These are phyloP conservation scores for Neurospora sp. DNA, from an alignment of 495 filamentous ascomycete species.

Conservation along the genomic window DNA sequence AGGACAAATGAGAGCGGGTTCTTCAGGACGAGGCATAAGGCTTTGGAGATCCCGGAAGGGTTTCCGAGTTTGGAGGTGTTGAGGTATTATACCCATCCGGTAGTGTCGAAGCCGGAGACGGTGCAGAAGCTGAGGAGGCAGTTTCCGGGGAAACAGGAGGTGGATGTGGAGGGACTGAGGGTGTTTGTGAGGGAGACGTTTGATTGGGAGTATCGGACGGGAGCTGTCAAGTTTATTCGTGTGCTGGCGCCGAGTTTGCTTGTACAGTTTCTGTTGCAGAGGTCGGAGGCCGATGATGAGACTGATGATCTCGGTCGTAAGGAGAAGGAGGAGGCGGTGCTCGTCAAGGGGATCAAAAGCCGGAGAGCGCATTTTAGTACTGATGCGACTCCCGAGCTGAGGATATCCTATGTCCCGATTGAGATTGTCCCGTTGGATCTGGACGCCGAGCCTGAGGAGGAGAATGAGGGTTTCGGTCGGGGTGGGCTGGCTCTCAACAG, in stretches of 20 bases:
- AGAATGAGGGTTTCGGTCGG: conserved; percentile 32
- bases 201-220: conserved; percentile 69
- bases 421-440: conserved; percentile 72
- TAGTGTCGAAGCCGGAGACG: conserved; percentile 55
- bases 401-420: conserved; percentile 65
- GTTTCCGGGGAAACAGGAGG: conserved; percentile 51
- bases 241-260: conserved; percentile 72
- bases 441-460: conserved; percentile 53
- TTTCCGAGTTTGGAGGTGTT: conserved; percentile 77
- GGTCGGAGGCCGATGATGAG: conserved; percentile 11
- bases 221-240: conserved; percentile 76
- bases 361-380: conserved; percentile 59
- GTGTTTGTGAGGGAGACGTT: conserved; percentile 69
- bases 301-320: conserved; percentile 32
- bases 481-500: conserved; percentile 42
- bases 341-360: conserved; percentile 55
- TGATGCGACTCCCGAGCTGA: conserved; percentile 65
- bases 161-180: conserved; percentile 61
- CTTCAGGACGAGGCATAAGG: conserved; percentile 65
- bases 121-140: conserved; percentile 46
- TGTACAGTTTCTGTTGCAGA: conserved; percentile 48
- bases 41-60: conserved; percentile 62
- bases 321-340: conserved; percentile 32
- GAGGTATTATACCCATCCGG: conserved; percentile 76
- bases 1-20: conserved; percentile 74